Conservation (phyloP, 1,284 basidiomycete genomes). For the Ceratobasidium sp. region DNA sequence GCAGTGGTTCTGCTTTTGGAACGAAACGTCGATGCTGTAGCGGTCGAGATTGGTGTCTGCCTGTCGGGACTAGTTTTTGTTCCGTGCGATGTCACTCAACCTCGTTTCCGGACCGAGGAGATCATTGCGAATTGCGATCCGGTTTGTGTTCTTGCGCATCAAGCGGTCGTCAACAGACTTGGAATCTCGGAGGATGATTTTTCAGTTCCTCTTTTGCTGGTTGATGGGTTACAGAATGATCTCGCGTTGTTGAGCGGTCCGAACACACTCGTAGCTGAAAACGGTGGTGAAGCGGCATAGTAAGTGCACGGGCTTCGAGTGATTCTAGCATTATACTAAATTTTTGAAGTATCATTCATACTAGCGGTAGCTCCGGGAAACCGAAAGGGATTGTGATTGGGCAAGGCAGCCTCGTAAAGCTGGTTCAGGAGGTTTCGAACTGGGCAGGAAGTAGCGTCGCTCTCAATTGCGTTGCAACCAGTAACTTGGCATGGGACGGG, state of each 20-base stretch:
- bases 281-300: slow-evolving; percentile 11
- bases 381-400: slow-evolving; percentile 12
- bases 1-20: neutral
- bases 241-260: neutral
- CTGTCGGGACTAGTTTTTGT: neutral
- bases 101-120: neutral
- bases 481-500: slow-evolving; percentile 12
- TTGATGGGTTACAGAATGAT: neutral
- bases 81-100: slow-evolving; percentile 11
- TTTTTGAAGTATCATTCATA: slow-evolving; percentile 6
- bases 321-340: neutral
- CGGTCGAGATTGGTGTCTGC: slow-evolving; percentile 13
- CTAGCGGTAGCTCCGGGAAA: slow-evolving; percentile 20
- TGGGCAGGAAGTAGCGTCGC: neutral
- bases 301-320: neutral
- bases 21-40: neutral
- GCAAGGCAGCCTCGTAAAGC: neutral
- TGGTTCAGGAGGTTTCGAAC: neutral
- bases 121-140: slow-evolving; percentile 7
- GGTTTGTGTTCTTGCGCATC: slow-evolving; percentile 8
- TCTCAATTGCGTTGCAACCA: neutral
- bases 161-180: neutral
- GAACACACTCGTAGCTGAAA: neutral
- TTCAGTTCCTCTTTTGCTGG: neutral
- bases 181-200: neutral